Evolutionary conservation across 306 rosid species (phyloP).

Genomic region (Sesbania bispinosa): DNA sequence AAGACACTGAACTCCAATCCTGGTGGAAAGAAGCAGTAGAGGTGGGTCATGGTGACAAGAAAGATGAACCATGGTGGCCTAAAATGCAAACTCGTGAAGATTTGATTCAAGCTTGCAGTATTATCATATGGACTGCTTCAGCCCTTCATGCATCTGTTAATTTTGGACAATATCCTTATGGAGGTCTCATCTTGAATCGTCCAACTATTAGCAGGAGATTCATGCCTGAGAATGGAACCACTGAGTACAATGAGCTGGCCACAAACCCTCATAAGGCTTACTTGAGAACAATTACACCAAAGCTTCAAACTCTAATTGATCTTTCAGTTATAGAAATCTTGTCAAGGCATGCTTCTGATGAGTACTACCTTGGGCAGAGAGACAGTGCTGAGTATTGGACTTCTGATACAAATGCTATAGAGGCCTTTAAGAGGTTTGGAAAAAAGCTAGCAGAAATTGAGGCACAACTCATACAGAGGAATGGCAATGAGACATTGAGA

Average conservation of each 20-base stretch:
- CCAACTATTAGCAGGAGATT: background rate
- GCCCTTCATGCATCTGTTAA: constrained; percentile 5
- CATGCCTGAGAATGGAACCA: background rate
- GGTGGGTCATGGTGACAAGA: constrained; percentile 57
- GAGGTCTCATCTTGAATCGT: background rate
- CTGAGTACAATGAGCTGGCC: background rate
- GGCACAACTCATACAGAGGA: background rate
- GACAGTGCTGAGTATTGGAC: background rate
- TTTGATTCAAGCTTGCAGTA: background rate
- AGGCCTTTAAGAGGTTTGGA: constrained; percentile 26
- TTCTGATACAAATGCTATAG: background rate
- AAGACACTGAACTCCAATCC: constrained; percentile 54
- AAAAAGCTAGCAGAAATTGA: constrained; percentile 34
- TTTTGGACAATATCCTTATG: constrained; percentile 8
- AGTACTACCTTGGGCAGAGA: background rate
- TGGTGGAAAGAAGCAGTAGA: constrained; percentile 72
- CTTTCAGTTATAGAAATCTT: background rate
- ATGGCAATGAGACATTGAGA: background rate
- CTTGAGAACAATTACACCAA: constrained; percentile 9
- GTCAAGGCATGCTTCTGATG: no score
- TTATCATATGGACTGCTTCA: constrained; percentile 1
- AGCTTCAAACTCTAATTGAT: background rate
- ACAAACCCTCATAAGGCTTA: background rate
- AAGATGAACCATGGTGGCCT: constrained; percentile 10
- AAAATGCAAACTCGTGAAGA: constrained; percentile 1